phyloP scores from a whole-genome alignment of 2,329 filamentous ascomycete genomes.

The Aspergillus awamori region DNA sequence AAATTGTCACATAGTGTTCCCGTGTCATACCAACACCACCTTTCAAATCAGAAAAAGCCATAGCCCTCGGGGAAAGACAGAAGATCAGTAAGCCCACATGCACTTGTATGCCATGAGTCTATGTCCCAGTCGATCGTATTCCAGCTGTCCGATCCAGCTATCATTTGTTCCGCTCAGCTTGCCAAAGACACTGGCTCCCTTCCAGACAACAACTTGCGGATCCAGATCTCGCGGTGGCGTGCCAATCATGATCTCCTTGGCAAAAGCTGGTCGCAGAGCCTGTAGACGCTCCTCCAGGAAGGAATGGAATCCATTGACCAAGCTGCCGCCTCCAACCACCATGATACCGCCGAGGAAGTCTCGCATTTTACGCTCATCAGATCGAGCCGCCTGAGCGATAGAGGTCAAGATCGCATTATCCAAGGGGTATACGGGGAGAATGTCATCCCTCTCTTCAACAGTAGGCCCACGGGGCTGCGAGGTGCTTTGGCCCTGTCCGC shows the following conservation, averaged over 20 bases:
- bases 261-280: slow-evolving; percentile 61
- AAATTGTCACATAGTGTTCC: slow-evolving; percentile 11
- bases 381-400: slow-evolving; percentile 82
- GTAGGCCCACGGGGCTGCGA: slow-evolving; percentile 45
- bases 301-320: slow-evolving; percentile 76
- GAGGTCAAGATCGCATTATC: slow-evolving; percentile 88
- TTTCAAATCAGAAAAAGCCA: slow-evolving; percentile 11
- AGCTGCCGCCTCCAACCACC: slow-evolving; percentile 82
- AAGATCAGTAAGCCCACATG: slow-evolving; percentile 60
- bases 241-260: slow-evolving; percentile 69
- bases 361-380: slow-evolving; percentile 88
- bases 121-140: slow-evolving; percentile 84
- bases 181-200: slow-evolving; percentile 94
- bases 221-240: slow-evolving; percentile 88
- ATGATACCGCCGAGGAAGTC: slow-evolving; percentile 90
- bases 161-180: slow-evolving; percentile 86
- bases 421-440: slow-evolving; percentile 79
- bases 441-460: slow-evolving; percentile 70
- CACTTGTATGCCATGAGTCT: slow-evolving; percentile 83
- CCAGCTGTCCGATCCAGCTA: slow-evolving; percentile 84
- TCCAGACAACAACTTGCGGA: slow-evolving; percentile 96
- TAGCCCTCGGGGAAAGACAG: slow-evolving; percentile 10
- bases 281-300: slow-evolving; percentile 83
- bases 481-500: slow-evolving; percentile 31
- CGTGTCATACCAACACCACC: slow-evolving; percentile 15